These are phyloP conservation scores for Geotrichum reessii DNA, from an alignment of 1,139 yeast species.

Conservation along the genomic window DNA sequence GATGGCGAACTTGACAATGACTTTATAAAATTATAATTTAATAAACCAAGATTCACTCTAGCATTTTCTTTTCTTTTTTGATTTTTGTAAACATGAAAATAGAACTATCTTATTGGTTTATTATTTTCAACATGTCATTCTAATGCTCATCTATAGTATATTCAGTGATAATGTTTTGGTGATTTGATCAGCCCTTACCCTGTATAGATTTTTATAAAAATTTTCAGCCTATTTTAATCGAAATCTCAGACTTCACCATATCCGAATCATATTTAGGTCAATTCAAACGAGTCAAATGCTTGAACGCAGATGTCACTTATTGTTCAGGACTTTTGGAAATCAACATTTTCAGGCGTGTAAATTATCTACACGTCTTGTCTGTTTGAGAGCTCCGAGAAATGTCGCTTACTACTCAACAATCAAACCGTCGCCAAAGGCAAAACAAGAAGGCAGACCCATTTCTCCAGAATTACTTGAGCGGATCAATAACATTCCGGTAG, in stretches of 20 bases:
- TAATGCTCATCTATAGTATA: neutral
- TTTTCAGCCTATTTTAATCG: neutral
- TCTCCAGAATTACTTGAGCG: slow-evolving; percentile 40
- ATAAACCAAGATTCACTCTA: too few species aligned
- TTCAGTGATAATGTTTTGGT: neutral
- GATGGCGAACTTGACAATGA: slow-evolving; percentile 10
- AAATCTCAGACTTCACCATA: neutral
- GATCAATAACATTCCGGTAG: slow-evolving; percentile 68
- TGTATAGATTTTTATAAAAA: neutral
- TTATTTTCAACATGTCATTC: neutral
- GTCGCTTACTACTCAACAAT: neutral
- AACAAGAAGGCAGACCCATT: slow-evolving; percentile 11
- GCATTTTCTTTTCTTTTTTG: too few species aligned
- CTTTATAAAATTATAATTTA: slow-evolving; percentile 11
- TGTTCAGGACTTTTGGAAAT: neutral
- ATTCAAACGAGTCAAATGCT: slow-evolving; percentile 7
- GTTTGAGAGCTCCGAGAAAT: neutral
- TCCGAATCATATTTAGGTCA: neutral
- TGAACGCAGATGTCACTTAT: slow-evolving; percentile 4
- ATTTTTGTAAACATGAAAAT: too few species aligned
- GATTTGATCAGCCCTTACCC: neutral
- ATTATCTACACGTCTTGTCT: neutral
- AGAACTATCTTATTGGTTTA: too few species aligned
- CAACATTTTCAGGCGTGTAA: neutral
- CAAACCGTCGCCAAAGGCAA: slow-evolving; percentile 6